phyloP scores from a whole-genome alignment of 2,329 filamentous ascomycete genomes.

The Eurotiales sp. region DNA sequence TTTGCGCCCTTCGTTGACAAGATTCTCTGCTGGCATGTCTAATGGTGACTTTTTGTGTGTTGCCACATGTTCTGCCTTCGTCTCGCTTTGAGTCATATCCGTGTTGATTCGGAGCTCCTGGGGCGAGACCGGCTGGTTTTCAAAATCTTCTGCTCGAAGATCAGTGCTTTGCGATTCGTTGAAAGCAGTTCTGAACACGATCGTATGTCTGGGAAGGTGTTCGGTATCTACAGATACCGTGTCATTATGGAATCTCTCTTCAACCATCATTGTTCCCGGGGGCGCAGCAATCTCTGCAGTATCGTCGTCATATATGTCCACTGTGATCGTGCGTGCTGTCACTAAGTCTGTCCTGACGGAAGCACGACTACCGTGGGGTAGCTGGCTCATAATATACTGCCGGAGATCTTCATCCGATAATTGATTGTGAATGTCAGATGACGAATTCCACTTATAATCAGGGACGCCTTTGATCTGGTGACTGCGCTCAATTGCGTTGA shows the following conservation, averaged over 20 bases:
- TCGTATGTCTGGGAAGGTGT: constrained; percentile 38
- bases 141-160: constrained; percentile 23
- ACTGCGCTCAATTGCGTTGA: constrained; percentile 38
- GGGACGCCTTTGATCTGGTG: constrained; percentile 22
- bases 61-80: too few species aligned
- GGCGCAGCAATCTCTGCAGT: constrained; percentile 41
- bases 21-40: not conserved
- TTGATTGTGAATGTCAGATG: constrained; percentile 34
- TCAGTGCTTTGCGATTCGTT: constrained; percentile 38
- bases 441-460: constrained; percentile 26
- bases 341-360: constrained; percentile 41
- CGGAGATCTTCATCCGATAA: constrained; percentile 45
- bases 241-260: constrained; percentile 49
- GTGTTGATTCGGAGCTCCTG: not conserved
- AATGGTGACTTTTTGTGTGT: not conserved
- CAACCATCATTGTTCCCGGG: constrained; percentile 44
- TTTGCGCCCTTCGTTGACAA: constrained; percentile 8
- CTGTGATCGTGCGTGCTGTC: constrained; percentile 44
- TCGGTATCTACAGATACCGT: constrained; percentile 30
- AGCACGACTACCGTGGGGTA: constrained; percentile 40
- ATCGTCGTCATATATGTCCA: constrained; percentile 44
- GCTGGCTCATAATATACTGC: constrained; percentile 46
- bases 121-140: not conserved
- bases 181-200: constrained; percentile 44
- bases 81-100: too few species aligned